These are phyloP conservation scores for Butyriboletus loyo DNA, from an alignment of 768 basidiomycete species.

Conservation along the genomic window DNA sequence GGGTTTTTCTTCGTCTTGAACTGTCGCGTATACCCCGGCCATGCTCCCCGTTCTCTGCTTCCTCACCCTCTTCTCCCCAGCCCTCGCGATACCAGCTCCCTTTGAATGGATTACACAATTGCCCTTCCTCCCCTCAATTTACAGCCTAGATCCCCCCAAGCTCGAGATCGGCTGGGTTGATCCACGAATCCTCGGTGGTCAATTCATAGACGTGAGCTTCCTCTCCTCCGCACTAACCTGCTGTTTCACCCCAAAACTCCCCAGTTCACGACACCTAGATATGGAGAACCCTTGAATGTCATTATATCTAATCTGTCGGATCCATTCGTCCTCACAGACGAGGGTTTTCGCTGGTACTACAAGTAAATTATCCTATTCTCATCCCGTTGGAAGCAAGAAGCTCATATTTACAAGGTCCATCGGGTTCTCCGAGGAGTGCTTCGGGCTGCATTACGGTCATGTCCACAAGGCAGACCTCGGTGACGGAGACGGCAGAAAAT, in stretches of 20 bases:
- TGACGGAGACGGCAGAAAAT: constrained; percentile 70
- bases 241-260: not conserved
- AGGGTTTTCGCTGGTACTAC: constrained; percentile 65
- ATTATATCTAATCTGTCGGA: constrained; percentile 79
- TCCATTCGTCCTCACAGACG: constrained; percentile 73
- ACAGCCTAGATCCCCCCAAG: constrained; percentile 15
- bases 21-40: not conserved
- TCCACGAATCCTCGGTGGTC: constrained; percentile 70
- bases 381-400: not conserved
- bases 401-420: constrained; percentile 52
- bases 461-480: constrained; percentile 80
- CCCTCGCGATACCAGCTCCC: constrained; percentile 15
- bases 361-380: constrained; percentile 40
- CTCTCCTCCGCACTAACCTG: not conserved
- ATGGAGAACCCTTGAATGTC: constrained; percentile 82
- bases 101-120: constrained; percentile 6
- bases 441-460: constrained; percentile 74
- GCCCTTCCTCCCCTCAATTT: constrained; percentile 1
- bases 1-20: not conserved
- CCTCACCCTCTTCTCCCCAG: constrained; percentile 12
- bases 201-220: constrained; percentile 66
- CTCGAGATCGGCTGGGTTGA: constrained; percentile 51
- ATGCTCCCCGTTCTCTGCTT: constrained; percentile 15
- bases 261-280: constrained; percentile 61
- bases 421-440: constrained; percentile 79